phyloP scores from a whole-genome alignment of 306 rosid species.

The Lathyrus tuberosus region DNA sequence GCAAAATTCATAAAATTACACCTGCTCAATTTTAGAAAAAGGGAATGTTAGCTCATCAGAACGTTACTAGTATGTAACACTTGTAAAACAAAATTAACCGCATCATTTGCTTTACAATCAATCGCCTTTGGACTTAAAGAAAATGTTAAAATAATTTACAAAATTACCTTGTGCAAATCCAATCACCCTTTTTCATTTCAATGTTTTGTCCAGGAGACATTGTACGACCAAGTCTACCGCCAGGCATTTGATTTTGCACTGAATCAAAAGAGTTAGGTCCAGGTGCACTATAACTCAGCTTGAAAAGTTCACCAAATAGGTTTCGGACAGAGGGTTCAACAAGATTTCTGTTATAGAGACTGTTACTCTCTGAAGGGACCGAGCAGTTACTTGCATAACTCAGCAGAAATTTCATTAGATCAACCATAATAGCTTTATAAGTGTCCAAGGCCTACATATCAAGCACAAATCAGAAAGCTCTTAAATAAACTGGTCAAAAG shows the following conservation, averaged over 20 bases:
- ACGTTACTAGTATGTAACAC: no score
- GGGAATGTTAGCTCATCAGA: no score
- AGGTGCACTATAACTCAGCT: constrained; percentile 61
- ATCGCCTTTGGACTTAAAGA: constrained; percentile 3
- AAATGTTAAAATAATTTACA: constrained; percentile 7
- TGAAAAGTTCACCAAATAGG: constrained; percentile 67
- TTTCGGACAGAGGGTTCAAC: constrained; percentile 74
- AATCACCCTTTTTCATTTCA: constrained; percentile 98
- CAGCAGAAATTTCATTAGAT: constrained; percentile 84
- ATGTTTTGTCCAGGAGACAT: constrained; percentile 50
- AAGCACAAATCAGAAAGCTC: no score
- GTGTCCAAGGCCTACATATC: constrained; percentile 58
- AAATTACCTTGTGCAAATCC: constrained; percentile 84
- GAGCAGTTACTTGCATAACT: constrained; percentile 68
- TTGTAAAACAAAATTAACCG: constrained; percentile 9
- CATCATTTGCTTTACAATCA: not conserved
- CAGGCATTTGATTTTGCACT: constrained; percentile 50
- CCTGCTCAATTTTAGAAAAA: constrained; percentile 57
- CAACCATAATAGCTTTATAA: constrained; percentile 71
- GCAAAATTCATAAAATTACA: constrained; percentile 98
- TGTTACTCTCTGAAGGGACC: constrained; percentile 55
- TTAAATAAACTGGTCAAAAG: no score
- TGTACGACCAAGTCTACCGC: constrained; percentile 49
- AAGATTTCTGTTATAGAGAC: constrained; percentile 51
- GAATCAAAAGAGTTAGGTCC: constrained; percentile 50